Base-by-base conservation (phyloP, 495 filamentous ascomycete species). In the Hypoxylon lenormandii region DNA sequence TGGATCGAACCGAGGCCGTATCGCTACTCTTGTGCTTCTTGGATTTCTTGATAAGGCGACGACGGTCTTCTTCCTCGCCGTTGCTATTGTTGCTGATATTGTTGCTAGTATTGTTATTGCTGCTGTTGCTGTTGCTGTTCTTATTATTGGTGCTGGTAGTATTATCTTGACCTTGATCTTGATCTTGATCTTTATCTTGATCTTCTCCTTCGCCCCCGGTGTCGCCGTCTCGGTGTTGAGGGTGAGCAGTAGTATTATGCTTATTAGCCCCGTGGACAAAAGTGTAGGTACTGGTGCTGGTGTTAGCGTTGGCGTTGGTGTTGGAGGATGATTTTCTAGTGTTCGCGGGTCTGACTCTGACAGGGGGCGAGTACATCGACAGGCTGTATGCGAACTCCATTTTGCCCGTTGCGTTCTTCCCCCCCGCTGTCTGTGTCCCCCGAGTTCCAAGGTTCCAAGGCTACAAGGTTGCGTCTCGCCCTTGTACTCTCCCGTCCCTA, bases 21-120 rank as follows among this genome's bases (percentile, higher is more conserved):
- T 77, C 74, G 73, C 69, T 66, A 22, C 69, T 79, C 61, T 79
- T 75, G 45, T 80, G 75, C 69, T 76, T 79, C 65, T 77, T 73
- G 43, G 74, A 69, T 63, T 77, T 75, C 47, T 53, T 65, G 18
- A 51, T 62, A 48, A 40, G 33, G 4, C 50, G 56, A 16, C 51
- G 45, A 8, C 21, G 50, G 26, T 60, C 22, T 18, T 52, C 52
- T 11, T 62, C 50, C 11, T 56, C 58, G 53, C 51, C 51, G 55
- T 18, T 51, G 16, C 23, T 58, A 43, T 38, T 55, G n/a, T 21
- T 68, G 36, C 19, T 36, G 43, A 1, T 55, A 16, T 23, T 68
- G 56, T 49, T 76, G 13, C 68, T 75, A 11, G 68, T 56, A 8
- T 53, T 43, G 22, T n/a, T n/a, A n/a, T 55, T 50, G 53, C 50